These are phyloP conservation scores for Aspergillus asperescens DNA, from an alignment of 495 filamentous ascomycete genomes.

Conservation along the genomic window DNA sequence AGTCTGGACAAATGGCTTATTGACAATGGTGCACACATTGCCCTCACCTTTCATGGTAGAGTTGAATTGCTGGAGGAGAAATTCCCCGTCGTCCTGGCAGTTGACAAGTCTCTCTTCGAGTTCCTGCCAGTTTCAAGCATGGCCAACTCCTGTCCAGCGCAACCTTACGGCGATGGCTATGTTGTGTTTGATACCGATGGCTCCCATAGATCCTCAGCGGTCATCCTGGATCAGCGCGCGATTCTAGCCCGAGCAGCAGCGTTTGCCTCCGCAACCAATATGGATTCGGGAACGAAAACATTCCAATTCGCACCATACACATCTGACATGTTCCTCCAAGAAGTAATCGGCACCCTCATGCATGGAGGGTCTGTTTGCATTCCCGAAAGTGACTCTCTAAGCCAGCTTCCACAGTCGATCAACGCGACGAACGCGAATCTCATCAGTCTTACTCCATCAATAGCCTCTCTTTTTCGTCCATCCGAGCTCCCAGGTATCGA, in stretches of 20 bases:
- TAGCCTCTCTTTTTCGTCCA: conserved; percentile 15
- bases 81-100: conserved; percentile 37
- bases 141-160: conserved; percentile 11
- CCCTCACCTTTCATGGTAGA: conserved; percentile 39
- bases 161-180: conserved; percentile 36
- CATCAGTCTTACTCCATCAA: conserved; percentile 33
- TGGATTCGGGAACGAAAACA: conserved; percentile 44
- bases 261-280: background rate
- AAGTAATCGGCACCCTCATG: conserved; percentile 37
- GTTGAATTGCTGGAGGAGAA: conserved; percentile 32
- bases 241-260: conserved; percentile 39
- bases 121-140: conserved; percentile 23
- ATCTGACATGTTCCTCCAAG: conserved; percentile 38
- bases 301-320: conserved; percentile 53
- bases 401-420: conserved; percentile 28
- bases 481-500: conserved; percentile 18
- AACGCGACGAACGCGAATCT: conserved; percentile 31
- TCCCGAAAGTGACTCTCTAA: conserved; percentile 27
- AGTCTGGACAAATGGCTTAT: conserved; percentile 34
- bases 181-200: conserved; percentile 52
- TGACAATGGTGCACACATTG: conserved; percentile 37
- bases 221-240: conserved; percentile 38
- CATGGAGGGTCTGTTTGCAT: conserved; percentile 45
- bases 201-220: conserved; percentile 35
- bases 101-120: conserved; percentile 36